These are phyloP conservation scores for Phytophthora kernoviae DNA, from an alignment of 352 stramenopile species.

Conservation along the genomic window DNA sequence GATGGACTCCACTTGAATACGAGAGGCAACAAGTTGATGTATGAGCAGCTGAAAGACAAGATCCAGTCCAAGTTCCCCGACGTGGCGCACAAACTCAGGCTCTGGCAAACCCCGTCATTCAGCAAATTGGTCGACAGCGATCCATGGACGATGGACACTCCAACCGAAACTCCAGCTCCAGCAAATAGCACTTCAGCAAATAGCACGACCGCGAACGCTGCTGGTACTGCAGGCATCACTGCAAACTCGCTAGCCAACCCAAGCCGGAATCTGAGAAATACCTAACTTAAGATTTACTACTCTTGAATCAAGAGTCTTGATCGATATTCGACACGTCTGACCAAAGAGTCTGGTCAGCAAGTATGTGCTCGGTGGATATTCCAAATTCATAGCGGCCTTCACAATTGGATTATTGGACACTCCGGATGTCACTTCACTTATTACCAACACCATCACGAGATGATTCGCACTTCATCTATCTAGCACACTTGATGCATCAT, in stretches of 20 bases:
- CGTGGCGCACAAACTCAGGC: slow-evolving; percentile 22
- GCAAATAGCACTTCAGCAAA: not conserved
- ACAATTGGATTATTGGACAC: too few species aligned
- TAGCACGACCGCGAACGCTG: not conserved
- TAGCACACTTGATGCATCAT: too few species aligned
- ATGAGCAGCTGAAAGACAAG: slow-evolving; percentile 41
- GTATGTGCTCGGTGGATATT: too few species aligned
- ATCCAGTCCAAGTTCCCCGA: slow-evolving; percentile 38
- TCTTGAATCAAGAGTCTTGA: too few species aligned
- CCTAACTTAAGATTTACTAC: not conserved
- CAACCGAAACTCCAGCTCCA: not conserved
- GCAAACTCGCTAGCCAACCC: not conserved
- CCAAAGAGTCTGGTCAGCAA: too few species aligned
- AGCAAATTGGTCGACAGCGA: slow-evolving; percentile 21
- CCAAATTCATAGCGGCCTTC: too few species aligned
- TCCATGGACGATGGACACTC: slow-evolving; percentile 15
- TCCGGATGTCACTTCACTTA: too few species aligned
- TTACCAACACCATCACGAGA: too few species aligned
- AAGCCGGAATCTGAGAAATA: not conserved
- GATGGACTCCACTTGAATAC: slow-evolving; percentile 60
- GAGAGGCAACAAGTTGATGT: slow-evolving; percentile 57
- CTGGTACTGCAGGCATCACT: not conserved
- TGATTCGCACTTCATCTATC: too few species aligned
- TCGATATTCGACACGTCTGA: too few species aligned
- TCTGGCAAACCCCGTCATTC: slow-evolving; percentile 26